Percentiles rank a stretch among this genome's conserved stretches.
These are phyloP conservation scores for Microdochium trichocladiopsis DNA, from an alignment of 2,329 filamentous ascomycete genomes.

Conservation along the genomic window DNA sequence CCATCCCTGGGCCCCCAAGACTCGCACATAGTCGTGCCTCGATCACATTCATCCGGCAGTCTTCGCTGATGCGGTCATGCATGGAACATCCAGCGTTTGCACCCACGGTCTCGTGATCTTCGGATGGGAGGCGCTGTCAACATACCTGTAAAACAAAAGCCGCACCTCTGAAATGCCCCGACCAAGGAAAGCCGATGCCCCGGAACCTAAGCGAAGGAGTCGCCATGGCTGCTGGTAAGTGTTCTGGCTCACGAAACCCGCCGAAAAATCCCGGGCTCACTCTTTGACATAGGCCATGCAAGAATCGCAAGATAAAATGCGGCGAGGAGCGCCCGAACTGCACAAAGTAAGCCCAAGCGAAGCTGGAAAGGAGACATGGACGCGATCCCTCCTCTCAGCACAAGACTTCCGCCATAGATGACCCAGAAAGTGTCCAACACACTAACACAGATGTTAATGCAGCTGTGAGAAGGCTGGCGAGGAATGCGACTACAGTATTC, in stretches of 20 bases:
- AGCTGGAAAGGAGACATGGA: too few species aligned
- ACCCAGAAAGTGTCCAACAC: too few species aligned
- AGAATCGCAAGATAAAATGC: constrained; percentile 73
- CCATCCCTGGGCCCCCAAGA: too few species aligned
- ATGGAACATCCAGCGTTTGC: too few species aligned
- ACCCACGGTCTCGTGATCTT: too few species aligned
- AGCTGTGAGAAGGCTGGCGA: constrained; percentile 65
- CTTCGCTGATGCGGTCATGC: too few species aligned
- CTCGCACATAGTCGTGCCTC: too few species aligned
- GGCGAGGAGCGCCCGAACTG: constrained; percentile 71
- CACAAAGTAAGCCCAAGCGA: constrained; percentile 46
- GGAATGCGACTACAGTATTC: constrained; percentile 72
- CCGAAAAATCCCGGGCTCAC: neutral
- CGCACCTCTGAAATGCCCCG: constrained; percentile 27
- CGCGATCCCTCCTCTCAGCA: too few species aligned
- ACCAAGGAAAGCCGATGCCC: constrained; percentile 32
- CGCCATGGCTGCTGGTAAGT: constrained; percentile 38
- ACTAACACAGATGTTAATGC: constrained; percentile 9
- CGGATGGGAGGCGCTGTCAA: too few species aligned
- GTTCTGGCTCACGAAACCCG: neutral
- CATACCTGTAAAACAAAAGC: too few species aligned
- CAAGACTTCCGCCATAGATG: too few species aligned
- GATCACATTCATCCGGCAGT: too few species aligned
- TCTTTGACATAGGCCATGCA: constrained; percentile 59
- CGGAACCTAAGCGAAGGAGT: constrained; percentile 36